phyloP scores from a whole-genome alignment of 495 filamentous ascomycete genomes.

The Cercophora scortea region DNA sequence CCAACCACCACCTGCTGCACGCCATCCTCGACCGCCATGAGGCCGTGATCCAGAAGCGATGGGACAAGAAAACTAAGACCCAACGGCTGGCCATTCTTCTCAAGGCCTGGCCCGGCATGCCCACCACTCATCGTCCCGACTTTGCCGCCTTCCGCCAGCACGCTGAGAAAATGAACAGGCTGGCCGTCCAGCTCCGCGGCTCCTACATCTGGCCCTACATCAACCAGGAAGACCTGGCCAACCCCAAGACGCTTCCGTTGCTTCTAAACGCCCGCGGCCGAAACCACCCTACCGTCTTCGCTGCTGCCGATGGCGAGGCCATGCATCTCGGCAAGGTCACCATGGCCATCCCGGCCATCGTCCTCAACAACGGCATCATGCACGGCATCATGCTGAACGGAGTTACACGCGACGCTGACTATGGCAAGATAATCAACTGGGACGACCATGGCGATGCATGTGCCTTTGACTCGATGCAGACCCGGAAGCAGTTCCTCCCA shows the following conservation, averaged over 20 bases:
- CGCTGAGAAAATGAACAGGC: neutral
- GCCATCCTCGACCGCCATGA: slow-evolving; percentile 34
- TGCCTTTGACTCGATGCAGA: slow-evolving; percentile 3
- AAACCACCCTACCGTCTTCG: slow-evolving; percentile 36
- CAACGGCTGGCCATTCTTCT: slow-evolving; percentile 33
- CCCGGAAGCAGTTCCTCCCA: slow-evolving; percentile 15
- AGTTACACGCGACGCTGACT: slow-evolving; percentile 20
- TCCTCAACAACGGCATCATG: slow-evolving; percentile 28
- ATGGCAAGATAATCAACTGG: slow-evolving; percentile 39
- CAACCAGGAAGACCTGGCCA: slow-evolving; percentile 49
- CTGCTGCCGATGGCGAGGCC: slow-evolving; percentile 23
- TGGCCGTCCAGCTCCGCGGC: neutral
- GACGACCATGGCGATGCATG: slow-evolving; percentile 21
- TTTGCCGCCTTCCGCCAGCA: slow-evolving; percentile 27
- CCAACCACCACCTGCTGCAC: neutral
- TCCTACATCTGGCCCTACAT: slow-evolving; percentile 45
- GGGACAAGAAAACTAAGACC: slow-evolving; percentile 35
- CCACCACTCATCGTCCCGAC: slow-evolving; percentile 40
- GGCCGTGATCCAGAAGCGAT: slow-evolving; percentile 35
- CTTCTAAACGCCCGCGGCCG: slow-evolving; percentile 43
- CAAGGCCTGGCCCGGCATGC: slow-evolving; percentile 37
- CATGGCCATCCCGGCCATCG: slow-evolving; percentile 23
- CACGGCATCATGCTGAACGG: slow-evolving; percentile 38
- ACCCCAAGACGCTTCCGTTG: slow-evolving; percentile 34
- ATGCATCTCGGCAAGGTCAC: slow-evolving; percentile 18